Base-by-base conservation (phyloP, 768 basidiomycete species). In the Phylloporus rhodoxanthus region DNA sequence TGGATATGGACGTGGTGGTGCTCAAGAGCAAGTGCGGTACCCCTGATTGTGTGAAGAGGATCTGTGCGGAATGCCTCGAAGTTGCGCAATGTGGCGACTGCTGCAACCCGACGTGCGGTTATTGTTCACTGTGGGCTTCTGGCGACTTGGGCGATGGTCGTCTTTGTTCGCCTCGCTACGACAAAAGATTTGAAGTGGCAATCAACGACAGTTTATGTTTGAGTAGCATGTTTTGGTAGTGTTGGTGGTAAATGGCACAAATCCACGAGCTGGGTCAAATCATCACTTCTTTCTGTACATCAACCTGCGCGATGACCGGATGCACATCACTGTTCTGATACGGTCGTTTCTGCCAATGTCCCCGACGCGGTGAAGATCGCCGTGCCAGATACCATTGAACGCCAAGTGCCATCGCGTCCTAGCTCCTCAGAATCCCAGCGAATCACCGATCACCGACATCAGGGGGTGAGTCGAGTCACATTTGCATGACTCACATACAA, bases 401-500 rank as follows among this genome's bases (percentile, higher is more conserved):
- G 14, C 15, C 25, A 14, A 6, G 32, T 14, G 6, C 5, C 32
- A 13, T 33, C 29, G 13, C 29, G 3, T 30, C 13, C 29, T 30
- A 30, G 29, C 29, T 4, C 28, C 10, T 30, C 29, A 30, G 4
- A 13, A 30, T 30, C 29, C 29, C 29, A 30, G 29, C 29, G 11
- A 30, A 30, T 11, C 29, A n/a, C n/a, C 1, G 1, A 30, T 30
- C 29, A n/a, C 6, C 29, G 21, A 29, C 28, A 29, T 29, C 28
- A 9, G 10, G 28, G 28, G 10, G 28, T 11, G 28, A 15, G 15
- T 45, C 45, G 48, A 57, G 48, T 49, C 56, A 55, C 29, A 5
- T 15, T 29, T 43, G 11, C n/a, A 38, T 50, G 50, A 52, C 48
- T 52, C 53, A 47, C 30, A 25, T 34, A 17, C 14, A 37, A 34